phyloP scores from a whole-genome alignment of 306 rosid species.

The Fagus sylvatica region DNA sequence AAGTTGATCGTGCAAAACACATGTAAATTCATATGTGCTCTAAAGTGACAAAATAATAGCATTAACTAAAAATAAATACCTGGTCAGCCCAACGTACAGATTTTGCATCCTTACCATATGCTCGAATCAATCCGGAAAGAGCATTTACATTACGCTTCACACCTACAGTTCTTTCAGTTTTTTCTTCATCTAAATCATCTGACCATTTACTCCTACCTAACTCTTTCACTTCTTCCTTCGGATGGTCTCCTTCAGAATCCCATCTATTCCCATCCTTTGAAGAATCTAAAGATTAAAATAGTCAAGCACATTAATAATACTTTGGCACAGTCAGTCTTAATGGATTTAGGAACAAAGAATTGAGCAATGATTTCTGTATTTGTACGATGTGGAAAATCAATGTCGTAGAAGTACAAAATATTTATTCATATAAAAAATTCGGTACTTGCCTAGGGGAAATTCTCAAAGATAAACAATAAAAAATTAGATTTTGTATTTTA shows the following conservation, averaged over 20 bases:
- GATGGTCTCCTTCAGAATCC: conserved; percentile 64
- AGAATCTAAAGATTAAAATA: conserved; percentile 39
- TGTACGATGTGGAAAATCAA: neutral
- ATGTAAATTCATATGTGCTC: conserved; percentile 19
- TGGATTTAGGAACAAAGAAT: neutral
- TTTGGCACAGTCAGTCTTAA: neutral
- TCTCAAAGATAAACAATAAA: neutral
- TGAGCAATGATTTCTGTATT: neutral
- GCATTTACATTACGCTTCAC: conserved; percentile 65
- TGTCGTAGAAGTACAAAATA: neutral
- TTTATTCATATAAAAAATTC: neutral
- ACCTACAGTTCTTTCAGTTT: conserved; percentile 45
- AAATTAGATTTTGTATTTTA: too few relatives aligned
- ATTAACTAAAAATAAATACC: conserved; percentile 51
- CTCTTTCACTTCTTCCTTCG: conserved; percentile 68
- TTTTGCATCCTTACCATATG: conserved; percentile 74
- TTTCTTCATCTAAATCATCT: conserved; percentile 68
- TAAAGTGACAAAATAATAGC: conserved; percentile 12
- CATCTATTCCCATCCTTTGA: conserved; percentile 49
- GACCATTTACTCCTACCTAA: conserved; percentile 99
- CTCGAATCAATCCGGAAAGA: conserved; percentile 84
- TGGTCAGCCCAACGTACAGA: conserved; percentile 95
- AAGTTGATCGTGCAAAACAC: neutral
- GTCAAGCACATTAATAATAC: neutral
- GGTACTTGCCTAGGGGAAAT: neutral